phyloP scores from a whole-genome alignment of 2,329 filamentous ascomycete species.

The Xylaria sp. region DNA sequence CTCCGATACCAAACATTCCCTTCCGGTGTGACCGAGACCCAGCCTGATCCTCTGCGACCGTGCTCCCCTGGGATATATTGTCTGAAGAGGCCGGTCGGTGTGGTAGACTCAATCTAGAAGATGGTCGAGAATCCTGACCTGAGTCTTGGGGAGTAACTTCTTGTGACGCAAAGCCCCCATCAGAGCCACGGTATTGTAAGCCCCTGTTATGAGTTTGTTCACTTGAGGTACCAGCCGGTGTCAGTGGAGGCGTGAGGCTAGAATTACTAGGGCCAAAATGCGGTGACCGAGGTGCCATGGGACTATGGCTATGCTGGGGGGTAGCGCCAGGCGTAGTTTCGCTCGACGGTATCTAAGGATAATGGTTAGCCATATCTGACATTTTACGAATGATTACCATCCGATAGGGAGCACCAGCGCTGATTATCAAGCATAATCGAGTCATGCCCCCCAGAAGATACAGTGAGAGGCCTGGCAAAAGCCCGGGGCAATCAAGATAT shows the following conservation, averaged over 20 bases:
- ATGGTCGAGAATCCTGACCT: constrained; percentile 61
- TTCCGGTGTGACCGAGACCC: constrained; percentile 57
- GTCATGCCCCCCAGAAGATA: background rate
- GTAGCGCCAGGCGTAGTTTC: constrained; percentile 70
- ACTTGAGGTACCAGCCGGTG: constrained; percentile 77
- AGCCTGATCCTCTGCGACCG: constrained; percentile 50
- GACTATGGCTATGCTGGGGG: constrained; percentile 71
- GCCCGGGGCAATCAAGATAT: background rate
- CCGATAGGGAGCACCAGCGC: background rate
- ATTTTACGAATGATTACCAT: background rate
- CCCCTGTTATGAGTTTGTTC: constrained; percentile 47
- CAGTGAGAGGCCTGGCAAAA: constrained; percentile 2
- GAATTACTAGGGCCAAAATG: constrained; percentile 73
- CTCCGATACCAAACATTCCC: constrained; percentile 63
- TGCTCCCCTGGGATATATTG: constrained; percentile 54
- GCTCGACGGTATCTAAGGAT: constrained; percentile 64
- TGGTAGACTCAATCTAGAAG: constrained; percentile 53
- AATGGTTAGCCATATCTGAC: constrained; percentile 36
- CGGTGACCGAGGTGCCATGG: constrained; percentile 72
- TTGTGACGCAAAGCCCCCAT: constrained; percentile 47
- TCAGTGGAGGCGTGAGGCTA: constrained; percentile 86
- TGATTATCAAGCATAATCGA: constrained; percentile 5
- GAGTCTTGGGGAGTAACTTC: constrained; percentile 77
- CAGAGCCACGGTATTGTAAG: constrained; percentile 38
- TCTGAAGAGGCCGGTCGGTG: constrained; percentile 58